phyloP scores from a whole-genome alignment of 2,329 filamentous ascomycete genomes.

The Gyromitra esculenta region DNA sequence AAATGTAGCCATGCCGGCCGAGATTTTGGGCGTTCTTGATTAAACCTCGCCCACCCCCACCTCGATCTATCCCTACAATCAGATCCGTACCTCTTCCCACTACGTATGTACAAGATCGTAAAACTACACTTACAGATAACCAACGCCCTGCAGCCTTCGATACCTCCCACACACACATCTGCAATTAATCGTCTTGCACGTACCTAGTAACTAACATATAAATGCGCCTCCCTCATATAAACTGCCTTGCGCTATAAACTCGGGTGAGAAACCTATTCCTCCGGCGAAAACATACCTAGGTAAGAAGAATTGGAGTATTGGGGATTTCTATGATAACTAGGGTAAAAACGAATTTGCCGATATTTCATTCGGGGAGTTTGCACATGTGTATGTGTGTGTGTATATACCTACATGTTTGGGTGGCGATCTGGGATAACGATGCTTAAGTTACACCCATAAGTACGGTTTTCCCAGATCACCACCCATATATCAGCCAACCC shows the following conservation, averaged over 20 bases:
- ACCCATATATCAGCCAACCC: too few species aligned
- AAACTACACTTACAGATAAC: not conserved
- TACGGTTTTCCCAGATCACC: too few species aligned
- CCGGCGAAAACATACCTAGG: not conserved
- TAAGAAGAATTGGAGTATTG: not conserved
- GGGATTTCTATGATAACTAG: not conserved
- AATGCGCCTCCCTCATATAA: not conserved
- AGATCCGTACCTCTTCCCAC: not conserved
- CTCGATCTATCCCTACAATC: not conserved
- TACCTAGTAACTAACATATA: not conserved
- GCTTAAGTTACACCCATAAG: too few species aligned
- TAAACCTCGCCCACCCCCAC: not conserved
- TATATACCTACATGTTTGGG: not conserved
- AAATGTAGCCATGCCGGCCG: too few species aligned
- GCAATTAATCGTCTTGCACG: not conserved
- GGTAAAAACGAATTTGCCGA: not conserved
- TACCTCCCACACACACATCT: too few species aligned
- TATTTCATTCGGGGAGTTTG: not conserved
- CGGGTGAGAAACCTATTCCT: not conserved
- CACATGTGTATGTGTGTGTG: not conserved
- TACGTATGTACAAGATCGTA: not conserved
- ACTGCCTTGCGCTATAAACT: not conserved
- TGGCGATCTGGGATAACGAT: too few species aligned
- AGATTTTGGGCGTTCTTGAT: too few species aligned
- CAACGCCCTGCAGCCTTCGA: too few species aligned